phyloP scores from a whole-genome alignment of 2,329 filamentous ascomycete species.

The Colletotrichum theobromicola region DNA sequence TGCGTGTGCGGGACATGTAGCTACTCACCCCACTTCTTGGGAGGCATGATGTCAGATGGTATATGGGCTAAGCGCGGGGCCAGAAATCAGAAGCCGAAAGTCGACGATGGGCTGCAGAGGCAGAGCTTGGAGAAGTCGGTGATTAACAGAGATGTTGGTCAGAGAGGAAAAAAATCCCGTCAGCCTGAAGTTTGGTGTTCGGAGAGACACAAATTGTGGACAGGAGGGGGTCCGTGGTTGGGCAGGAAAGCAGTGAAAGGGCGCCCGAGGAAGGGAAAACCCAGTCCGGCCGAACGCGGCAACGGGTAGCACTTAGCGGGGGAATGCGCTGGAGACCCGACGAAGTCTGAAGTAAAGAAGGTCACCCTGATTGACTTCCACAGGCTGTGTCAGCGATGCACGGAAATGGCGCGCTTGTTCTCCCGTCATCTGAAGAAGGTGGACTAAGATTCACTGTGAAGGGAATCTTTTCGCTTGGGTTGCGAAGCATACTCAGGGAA shows the following conservation, averaged over 20 bases:
- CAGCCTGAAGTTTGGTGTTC: neutral
- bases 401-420: neutral
- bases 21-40: constrained; percentile 49
- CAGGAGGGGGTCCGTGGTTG: constrained; percentile 16
- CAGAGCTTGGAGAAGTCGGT: neutral
- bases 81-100: neutral
- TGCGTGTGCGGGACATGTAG: constrained; percentile 18
- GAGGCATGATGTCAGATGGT: constrained; percentile 44
- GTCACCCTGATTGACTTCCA: neutral
- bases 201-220: constrained; percentile 17
- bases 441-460: neutral
- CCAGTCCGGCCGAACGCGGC: constrained; percentile 10
- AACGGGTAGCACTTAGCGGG: constrained; percentile 4
- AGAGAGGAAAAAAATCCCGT: neutral
- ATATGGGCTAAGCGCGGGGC: neutral
- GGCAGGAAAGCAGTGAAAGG: constrained; percentile 14
- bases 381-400: neutral
- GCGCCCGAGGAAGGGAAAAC: constrained; percentile 9
- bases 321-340: constrained; percentile 5
- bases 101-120: neutral
- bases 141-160: neutral
- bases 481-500: neutral
- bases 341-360: neutral
- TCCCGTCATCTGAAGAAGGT: neutral
- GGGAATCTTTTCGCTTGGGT: neutral